Base-by-base conservation (phyloP, 192 early-diverging fungal species). In the Spinellus fusiger region DNA sequence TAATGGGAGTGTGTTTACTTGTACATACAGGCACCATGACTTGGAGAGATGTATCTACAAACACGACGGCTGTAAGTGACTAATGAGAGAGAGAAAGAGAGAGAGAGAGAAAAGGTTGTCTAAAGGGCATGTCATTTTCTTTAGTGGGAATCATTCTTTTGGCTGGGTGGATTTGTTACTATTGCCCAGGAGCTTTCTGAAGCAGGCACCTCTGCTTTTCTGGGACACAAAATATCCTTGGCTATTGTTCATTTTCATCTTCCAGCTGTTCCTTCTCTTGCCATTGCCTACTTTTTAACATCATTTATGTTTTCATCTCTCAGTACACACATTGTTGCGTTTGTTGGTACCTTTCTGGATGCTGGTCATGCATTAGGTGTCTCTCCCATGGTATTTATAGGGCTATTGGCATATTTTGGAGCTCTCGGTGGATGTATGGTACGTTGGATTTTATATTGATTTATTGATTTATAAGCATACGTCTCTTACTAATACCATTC, bases 101-200 rank as follows among this genome's bases (percentile, higher is more conserved):
- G n/a, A n/a, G n/a, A n/a, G n/a, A n/a, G 16, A 8, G 16, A 40
- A 40, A 40, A 40, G 16, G 16, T 8, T 16, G 16, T 16, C 38
- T 25, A 10, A 6, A 51, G 38, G 38, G 8, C 38, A 40, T 40
- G 38, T 40, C 9, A 40, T 40, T 8, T 40, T 12, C 38, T 16
- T 16, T 40, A 12, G 49, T 92, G 90, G 90, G 90, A 92, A 61
- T 81, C 85, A 4, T 83, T 89, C 52, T 90, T 89, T 68, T 92
- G 90, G 90, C 71, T 92, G 4, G 83, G 85, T 16, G 85, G 86
- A 34, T 89, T 92, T 73, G 78, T 92, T 35, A 76, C 89, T 0
- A 80, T 92, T 57, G 87, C 87, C 49, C 79, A 88, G 56, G 87
- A 90, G 53, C 71, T 92, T 7, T 73, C 80, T 15, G 79, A 76